phyloP scores from a whole-genome alignment of 805 yeast genomes.

The Teunomyces funiuensis region DNA sequence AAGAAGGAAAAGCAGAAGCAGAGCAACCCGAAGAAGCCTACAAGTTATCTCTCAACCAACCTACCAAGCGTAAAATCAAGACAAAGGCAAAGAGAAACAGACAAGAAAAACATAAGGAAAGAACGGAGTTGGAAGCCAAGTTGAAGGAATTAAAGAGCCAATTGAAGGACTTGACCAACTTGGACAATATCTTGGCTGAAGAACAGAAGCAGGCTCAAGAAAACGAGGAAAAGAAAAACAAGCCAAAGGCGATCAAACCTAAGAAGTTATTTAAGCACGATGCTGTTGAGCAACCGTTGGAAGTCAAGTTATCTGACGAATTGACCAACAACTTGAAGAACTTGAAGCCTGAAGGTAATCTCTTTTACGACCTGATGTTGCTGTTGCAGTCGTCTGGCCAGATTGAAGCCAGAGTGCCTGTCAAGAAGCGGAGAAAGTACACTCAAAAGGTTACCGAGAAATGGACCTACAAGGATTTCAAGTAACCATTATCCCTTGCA shows the following conservation, averaged over 20 bases:
- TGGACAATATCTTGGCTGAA: conserved; percentile 22
- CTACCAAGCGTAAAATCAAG: conserved; percentile 67
- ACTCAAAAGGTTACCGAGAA: conserved; percentile 81
- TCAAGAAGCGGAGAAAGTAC: conserved; percentile 63
- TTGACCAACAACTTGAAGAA: conserved; percentile 80
- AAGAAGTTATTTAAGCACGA: conserved; percentile 45
- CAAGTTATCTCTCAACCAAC: conserved; percentile 68
- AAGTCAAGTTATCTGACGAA: conserved; percentile 87
- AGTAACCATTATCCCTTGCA: conserved; percentile 33
- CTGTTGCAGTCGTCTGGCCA: conserved; percentile 81
- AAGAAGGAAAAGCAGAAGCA: conserved; percentile 35
- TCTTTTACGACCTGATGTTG: conserved; percentile 78
- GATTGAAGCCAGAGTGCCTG: conserved; percentile 79
- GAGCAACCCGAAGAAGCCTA: conserved; percentile 28
- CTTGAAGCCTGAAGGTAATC: conserved; percentile 87
- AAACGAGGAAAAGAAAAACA: conserved; percentile 31
- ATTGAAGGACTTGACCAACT: conserved; percentile 53
- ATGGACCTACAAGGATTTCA: conserved; percentile 90
- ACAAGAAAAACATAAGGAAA: conserved; percentile 61
- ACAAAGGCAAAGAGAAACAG: conserved; percentile 76
- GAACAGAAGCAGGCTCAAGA: conserved; percentile 23
- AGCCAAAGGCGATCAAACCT: conserved; percentile 28
- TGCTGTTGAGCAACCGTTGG: conserved; percentile 45
- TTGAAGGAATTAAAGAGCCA: conserved; percentile 59
- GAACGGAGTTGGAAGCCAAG: conserved; percentile 53